Base-by-base conservation (phyloP, 2,329 filamentous ascomycete species). In the Xylariomycetidae sp. region DNA sequence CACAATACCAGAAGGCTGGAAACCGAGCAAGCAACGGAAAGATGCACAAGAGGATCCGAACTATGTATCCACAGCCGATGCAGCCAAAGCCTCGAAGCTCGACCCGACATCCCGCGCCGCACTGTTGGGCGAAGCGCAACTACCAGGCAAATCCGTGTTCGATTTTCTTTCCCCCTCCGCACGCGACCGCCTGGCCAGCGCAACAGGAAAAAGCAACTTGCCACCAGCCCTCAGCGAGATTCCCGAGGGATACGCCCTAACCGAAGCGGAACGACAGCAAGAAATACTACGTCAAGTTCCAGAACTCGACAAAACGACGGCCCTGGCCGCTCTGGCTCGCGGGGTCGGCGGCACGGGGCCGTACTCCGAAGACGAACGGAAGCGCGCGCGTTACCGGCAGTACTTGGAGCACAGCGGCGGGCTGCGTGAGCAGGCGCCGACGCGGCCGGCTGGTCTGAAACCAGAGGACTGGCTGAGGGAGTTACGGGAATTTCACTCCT, bases 121-220 rank as follows among this genome's bases (percentile, higher is more conserved):
- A 4, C 68, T 94, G 1, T 70, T 96, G 1, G 89, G 89, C 22
- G 90, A 95, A 61, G 69, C 76, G 24, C 74, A 77, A 22, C 66
- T 96, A 1, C 89, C 89, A 0, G 86, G 87, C 1, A 95, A 96
- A 63, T 96, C 92, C 0, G 80, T 98, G 3, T 98, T 96, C 57
- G 89, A 96, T 60, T 98, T 85, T 58, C 72, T 98, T 44, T 85
- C 85, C 0, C 70, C 85, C 0, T 74, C 83, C 20, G 78, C 85
- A 4, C 79, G 92, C 40, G 82, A 90, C 32, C 77, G 81, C 17
- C 72, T 98, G 27, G 87, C 74, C 3, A 70, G 76, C 9, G 79
- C 79, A 1, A 87, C 86, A 3, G 89, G 89, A 1, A 87, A 79
- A 37, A 61, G 61, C 3, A 76, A 90, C 50, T 72, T 98, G 3